These are phyloP conservation scores for Zizania latifolia DNA, from an alignment of 176 grass and related monocot species.

Conservation along the genomic window DNA sequence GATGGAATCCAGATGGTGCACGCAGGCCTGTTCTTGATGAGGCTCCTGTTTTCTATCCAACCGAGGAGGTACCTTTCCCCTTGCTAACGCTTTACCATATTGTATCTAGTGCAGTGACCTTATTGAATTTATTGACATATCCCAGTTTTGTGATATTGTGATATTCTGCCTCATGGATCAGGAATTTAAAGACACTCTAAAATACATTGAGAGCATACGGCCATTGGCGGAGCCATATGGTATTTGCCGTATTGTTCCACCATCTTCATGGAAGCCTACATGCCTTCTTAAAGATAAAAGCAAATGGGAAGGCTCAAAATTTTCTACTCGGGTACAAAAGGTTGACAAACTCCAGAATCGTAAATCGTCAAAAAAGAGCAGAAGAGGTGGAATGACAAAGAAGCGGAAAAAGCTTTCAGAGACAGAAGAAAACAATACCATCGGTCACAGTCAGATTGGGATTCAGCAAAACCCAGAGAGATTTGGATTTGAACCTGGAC, in stretches of 20 bases:
- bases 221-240: slow-evolving; percentile 67
- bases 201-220: slow-evolving; percentile 79
- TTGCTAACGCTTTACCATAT: not conserved
- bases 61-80: slow-evolving; percentile 62
- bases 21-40: slow-evolving; percentile 62
- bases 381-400: slow-evolving; percentile 55
- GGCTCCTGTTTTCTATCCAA: slow-evolving; percentile 82
- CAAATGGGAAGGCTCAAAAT: slow-evolving; percentile 70
- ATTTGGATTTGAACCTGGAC: slow-evolving; percentile 92
- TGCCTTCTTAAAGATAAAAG: slow-evolving; percentile 73
- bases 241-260: slow-evolving; percentile 92
- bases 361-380: slow-evolving; percentile 52
- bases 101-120: slow-evolving; percentile 1
- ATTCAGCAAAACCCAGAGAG: slow-evolving; percentile 50
- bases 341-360: slow-evolving; percentile 95
- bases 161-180: slow-evolving; percentile 28
- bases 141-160: slow-evolving; percentile 17
- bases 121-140: not conserved
- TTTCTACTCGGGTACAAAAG: slow-evolving; percentile 69
- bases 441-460: slow-evolving; percentile 20
- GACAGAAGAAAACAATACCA: slow-evolving; percentile 37
- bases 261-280: slow-evolving; percentile 79
- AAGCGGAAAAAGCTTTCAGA: slow-evolving; percentile 63
- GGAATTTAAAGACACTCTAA: slow-evolving; percentile 88
- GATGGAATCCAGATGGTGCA: slow-evolving; percentile 71